Conservation (phyloP, 1,139 yeast genomes). For the Yamadazyma diddensiae region DNA sequence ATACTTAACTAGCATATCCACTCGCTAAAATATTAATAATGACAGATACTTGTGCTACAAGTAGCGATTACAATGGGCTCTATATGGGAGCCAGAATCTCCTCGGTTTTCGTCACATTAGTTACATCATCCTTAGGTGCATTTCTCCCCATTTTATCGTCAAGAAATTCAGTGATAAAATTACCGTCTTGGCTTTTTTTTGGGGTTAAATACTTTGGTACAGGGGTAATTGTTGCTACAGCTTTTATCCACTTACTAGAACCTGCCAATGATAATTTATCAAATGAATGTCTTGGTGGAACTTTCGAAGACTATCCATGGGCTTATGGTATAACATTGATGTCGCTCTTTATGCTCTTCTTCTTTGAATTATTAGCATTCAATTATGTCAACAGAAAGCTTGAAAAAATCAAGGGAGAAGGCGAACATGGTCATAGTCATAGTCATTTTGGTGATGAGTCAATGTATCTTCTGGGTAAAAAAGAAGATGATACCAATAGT, state of each 20-base stretch:
- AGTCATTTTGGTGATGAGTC: conserved; percentile 45
- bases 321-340: conserved; percentile 39
- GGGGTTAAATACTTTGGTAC: conserved; percentile 84
- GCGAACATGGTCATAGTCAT: conserved; percentile 31
- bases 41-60: conserved; percentile 33
- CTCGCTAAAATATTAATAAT: no score
- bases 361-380: conserved; percentile 55
- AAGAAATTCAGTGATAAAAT: conserved; percentile 41
- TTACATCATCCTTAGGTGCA: conserved; percentile 56
- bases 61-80: conserved; percentile 37
- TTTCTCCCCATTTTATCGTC: conserved; percentile 61
- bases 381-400: conserved; percentile 42
- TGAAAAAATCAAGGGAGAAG: conserved; percentile 17
- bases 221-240: conserved; percentile 89
- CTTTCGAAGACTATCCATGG: conserved; percentile 37
- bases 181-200: conserved; percentile 64
- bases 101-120: conserved; percentile 64
- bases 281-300: conserved; percentile 35
- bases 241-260: conserved; percentile 77
- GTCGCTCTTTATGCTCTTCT: conserved; percentile 43
- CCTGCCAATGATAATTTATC: conserved; percentile 61
- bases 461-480: conserved; percentile 26
- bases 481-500: conserved; percentile 20
- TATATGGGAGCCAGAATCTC: conserved; percentile 67
- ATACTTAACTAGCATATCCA: no score